Percentiles rank a stretch among this genome's conserved stretches.
Conservation (phyloP, 1,284 basidiomycete genomes). For the Rhodotorula sp. region DNA sequence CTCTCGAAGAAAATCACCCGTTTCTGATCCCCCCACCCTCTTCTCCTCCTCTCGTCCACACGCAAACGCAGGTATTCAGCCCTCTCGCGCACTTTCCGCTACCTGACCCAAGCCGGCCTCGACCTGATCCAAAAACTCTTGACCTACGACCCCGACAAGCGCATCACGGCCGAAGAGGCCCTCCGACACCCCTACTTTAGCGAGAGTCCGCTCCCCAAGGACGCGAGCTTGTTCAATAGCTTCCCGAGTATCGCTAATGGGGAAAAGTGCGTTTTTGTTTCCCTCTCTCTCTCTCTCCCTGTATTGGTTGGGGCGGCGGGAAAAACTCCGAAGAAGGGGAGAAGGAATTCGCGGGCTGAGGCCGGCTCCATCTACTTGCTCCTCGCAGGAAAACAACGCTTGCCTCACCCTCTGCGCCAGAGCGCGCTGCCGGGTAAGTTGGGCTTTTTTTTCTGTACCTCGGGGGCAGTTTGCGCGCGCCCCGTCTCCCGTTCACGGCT, state of each 20-base stretch:
- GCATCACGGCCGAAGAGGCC: constrained; percentile 98
- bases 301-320: too few species aligned
- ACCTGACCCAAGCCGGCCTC: constrained; percentile 82
- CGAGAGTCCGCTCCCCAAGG: constrained; percentile 91
- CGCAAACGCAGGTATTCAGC: constrained; percentile 75
- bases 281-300: not conserved
- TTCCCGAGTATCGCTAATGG: constrained; percentile 97
- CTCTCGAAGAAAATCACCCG: too few species aligned
- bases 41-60: too few species aligned
- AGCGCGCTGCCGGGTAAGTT: constrained; percentile 32
- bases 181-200: constrained; percentile 95
- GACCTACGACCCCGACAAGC: constrained; percentile 87
- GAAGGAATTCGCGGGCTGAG: too few species aligned
- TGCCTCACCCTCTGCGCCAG: constrained; percentile 41
- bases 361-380: too few species aligned
- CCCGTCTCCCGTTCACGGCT: not conserved
- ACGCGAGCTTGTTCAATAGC: constrained; percentile 93
- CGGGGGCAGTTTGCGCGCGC: too few species aligned
- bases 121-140: constrained; percentile 95
- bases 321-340: too few species aligned
- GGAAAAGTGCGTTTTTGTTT: constrained; percentile 61
- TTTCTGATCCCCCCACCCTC: too few species aligned
- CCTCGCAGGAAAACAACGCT: constrained; percentile 36
- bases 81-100: constrained; percentile 82
- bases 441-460: not conserved